A percentile compares a stretch with the other conserved stretches of the same genome.
phyloP scores from a whole-genome alignment of 495 filamentous ascomycete species.

The Xylaria venustula region DNA sequence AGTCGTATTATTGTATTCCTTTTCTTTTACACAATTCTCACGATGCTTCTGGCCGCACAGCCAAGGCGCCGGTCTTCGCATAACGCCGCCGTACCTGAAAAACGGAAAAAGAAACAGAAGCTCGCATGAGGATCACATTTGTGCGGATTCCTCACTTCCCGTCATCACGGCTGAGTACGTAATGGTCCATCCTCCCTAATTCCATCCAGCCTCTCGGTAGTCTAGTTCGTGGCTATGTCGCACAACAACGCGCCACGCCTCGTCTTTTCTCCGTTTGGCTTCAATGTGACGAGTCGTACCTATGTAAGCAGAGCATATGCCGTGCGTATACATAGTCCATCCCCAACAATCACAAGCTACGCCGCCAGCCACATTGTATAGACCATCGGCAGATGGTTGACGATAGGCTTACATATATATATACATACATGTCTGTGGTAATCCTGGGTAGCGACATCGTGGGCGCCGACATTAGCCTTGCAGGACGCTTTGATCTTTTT shows the following conservation, averaged over 20 bases:
- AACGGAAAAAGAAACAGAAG: neutral
- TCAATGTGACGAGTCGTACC: neutral
- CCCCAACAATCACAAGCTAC: neutral
- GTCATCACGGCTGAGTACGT: too few relatives aligned
- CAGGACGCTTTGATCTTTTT: slow-evolving; percentile 6
- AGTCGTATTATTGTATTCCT: too few relatives aligned
- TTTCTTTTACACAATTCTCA: neutral
- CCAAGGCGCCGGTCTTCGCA: too few relatives aligned
- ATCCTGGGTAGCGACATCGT: too few relatives aligned
- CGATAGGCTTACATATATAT: too few relatives aligned
- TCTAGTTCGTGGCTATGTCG: slow-evolving; percentile 5
- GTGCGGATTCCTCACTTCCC: too few relatives aligned
- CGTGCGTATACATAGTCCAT: neutral
- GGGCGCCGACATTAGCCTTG: slow-evolving; percentile 5
- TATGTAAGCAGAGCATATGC: neutral
- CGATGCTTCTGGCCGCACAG: neutral
- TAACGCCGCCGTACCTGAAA: neutral
- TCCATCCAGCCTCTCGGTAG: neutral
- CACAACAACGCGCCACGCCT: neutral
- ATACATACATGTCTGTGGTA: too few relatives aligned
- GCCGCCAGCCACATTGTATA: too few relatives aligned
- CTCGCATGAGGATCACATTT: neutral
- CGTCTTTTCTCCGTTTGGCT: neutral
- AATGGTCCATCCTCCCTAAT: neutral
- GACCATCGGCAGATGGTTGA: too few relatives aligned